These are phyloP conservation scores for Leptographium lundbergii DNA, from an alignment of 2,329 filamentous ascomycete genomes.

Conservation along the genomic window DNA sequence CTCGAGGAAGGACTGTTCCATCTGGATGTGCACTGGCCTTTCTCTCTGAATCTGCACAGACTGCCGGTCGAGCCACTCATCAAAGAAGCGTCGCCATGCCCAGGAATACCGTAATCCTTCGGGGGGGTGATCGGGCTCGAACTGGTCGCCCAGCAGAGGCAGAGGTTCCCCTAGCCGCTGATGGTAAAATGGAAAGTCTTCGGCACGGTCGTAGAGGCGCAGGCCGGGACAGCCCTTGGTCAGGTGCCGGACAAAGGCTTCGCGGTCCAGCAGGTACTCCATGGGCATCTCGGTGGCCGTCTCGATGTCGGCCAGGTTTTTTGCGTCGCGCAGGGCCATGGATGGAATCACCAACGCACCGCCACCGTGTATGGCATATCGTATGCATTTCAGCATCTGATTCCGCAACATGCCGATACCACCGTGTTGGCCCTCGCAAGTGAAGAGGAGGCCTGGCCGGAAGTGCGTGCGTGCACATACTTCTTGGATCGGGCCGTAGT, in stretches of 20 bases:
- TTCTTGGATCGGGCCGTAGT: constrained; percentile 21
- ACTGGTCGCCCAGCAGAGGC: constrained; percentile 18
- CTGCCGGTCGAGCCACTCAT: constrained; percentile 17
- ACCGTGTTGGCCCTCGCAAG: constrained; percentile 25
- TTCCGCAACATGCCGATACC: constrained; percentile 27
- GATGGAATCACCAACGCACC: constrained; percentile 23
- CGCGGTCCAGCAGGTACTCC: constrained; percentile 18
- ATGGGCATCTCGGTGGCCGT: constrained; percentile 16
- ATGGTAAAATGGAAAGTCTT: constrained; percentile 18
- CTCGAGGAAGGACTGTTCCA: constrained; percentile 23
- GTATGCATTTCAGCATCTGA: constrained; percentile 27
- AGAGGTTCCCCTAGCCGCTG: constrained; percentile 11
- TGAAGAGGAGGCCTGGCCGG: constrained; percentile 23
- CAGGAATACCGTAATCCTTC: constrained; percentile 14
- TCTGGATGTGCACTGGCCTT: constrained; percentile 16
- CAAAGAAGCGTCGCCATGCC: constrained; percentile 18
- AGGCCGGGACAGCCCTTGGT: constrained; percentile 17
- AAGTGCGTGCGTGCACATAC: constrained; percentile 20
- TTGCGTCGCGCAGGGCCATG: constrained; percentile 21
- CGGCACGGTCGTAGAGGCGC: constrained; percentile 16
- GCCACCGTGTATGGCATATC: constrained; percentile 26
- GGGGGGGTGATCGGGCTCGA: constrained; percentile 18
- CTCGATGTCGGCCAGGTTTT: constrained; percentile 19
- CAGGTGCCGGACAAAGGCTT: constrained; percentile 15
- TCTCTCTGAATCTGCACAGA: neutral